These are phyloP conservation scores for Chenopodium formosanum DNA, from an alignment of 148 eudicot species.

Conservation along the genomic window DNA sequence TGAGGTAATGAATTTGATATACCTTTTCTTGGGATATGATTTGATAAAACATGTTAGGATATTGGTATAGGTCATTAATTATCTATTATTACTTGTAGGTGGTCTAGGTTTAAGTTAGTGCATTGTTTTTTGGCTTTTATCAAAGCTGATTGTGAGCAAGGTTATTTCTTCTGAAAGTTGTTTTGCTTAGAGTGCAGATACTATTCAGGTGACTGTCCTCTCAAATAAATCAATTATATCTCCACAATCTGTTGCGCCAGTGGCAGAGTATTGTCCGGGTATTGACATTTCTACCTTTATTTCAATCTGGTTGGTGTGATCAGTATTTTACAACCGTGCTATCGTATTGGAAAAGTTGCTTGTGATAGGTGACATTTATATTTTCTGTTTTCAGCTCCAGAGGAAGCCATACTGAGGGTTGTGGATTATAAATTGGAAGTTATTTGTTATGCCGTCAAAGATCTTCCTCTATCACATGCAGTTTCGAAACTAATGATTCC, in stretches of 20 bases:
- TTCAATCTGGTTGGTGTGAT: not conserved
- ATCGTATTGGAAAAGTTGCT: not conserved
- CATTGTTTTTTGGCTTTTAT: constrained; percentile 5
- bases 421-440: constrained; percentile 70
- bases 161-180: constrained; percentile 25
- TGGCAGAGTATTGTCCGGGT: constrained; percentile 82
- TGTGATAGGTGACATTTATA: not conserved
- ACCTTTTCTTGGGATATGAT: not conserved
- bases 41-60: not conserved
- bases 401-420: constrained; percentile 57
- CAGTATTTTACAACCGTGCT: not conserved
- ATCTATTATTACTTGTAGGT: not conserved
- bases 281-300: constrained; percentile 15
- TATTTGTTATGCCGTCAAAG: constrained; percentile 77
- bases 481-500: constrained; percentile 76
- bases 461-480: constrained; percentile 56
- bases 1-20: constrained; percentile 55
- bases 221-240: constrained; percentile 53
- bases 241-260: constrained; percentile 54
- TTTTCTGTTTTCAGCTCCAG: constrained; percentile 52
- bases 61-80: not conserved
- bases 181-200: constrained; percentile 81
- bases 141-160: not conserved
- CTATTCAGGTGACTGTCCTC: constrained; percentile 60
- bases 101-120: not conserved